These are phyloP conservation scores for Fusarium lyarnte DNA, from an alignment of 2,329 filamentous ascomycete species.

Conservation along the genomic window DNA sequence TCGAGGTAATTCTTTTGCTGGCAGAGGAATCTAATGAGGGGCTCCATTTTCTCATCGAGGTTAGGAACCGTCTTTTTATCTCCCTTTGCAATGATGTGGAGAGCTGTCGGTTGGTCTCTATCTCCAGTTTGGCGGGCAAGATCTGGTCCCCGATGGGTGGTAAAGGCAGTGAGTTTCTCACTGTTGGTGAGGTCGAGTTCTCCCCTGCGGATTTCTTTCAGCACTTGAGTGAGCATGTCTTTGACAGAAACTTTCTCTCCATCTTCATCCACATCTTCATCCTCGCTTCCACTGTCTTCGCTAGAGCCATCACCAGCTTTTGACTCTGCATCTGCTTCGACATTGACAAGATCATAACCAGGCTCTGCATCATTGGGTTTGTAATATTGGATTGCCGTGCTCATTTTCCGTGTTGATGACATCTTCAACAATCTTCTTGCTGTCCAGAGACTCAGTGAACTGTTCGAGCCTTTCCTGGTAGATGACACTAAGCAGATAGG, in stretches of 20 bases:
- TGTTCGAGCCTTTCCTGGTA: neutral
- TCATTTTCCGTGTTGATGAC: neutral
- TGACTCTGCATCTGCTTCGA: neutral
- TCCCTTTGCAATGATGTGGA: conserved; percentile 30
- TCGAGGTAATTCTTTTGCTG: neutral
- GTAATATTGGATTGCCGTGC: neutral
- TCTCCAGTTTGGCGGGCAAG: conserved; percentile 23
- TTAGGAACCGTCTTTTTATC: conserved; percentile 28
- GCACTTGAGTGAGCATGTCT: neutral
- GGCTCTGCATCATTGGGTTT: neutral
- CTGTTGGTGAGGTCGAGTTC: neutral
- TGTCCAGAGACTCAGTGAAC: too few species aligned
- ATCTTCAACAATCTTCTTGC: too few species aligned
- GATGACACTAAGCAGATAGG: too few species aligned
- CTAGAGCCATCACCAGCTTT: neutral
- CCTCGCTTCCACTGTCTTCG: conserved; percentile 18
- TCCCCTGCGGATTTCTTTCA: neutral
- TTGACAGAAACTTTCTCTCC: neutral
- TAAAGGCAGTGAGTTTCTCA: neutral
- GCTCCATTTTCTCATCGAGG: conserved; percentile 30
- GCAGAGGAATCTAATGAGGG: neutral
- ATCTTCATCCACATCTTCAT: neutral
- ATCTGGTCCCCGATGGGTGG: neutral
- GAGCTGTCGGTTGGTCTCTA: conserved; percentile 17
- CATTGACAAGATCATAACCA: neutral